Evolutionary conservation across 2,329 filamentous ascomycete species (phyloP).

Genomic region (Rhynchosporium agropyri): DNA sequence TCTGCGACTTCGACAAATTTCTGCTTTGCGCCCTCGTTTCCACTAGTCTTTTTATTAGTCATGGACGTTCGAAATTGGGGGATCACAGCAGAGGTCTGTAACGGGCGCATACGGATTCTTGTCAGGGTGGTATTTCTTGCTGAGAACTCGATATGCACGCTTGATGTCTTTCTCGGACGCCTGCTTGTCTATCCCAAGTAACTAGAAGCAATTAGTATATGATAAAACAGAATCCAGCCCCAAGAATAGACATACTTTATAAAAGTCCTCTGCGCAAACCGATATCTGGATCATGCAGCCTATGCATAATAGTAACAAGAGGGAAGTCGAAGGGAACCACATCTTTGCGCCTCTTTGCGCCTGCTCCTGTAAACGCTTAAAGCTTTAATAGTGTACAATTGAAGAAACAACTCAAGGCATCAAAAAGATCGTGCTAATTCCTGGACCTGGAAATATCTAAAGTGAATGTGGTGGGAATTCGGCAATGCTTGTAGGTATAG

Average conservation of each 20-base stretch:
- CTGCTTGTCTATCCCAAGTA: conserved; percentile 77
- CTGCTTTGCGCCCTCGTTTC: conserved; percentile 76
- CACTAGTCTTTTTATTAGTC: conserved; percentile 52
- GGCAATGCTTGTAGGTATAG: conserved; percentile 12
- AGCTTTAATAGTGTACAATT: conserved; percentile 22
- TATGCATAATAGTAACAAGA: conserved; percentile 55
- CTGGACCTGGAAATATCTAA: conserved; percentile 18
- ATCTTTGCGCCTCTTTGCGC: conserved; percentile 43
- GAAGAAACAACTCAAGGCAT: conserved; percentile 26
- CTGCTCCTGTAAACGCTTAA: conserved; percentile 22
- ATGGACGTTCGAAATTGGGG: background rate
- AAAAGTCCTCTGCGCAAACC: conserved; percentile 71
- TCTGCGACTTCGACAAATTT: conserved; percentile 95
- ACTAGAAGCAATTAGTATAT: conserved; percentile 48
- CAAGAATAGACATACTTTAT: conserved; percentile 59
- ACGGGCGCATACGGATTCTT: conserved; percentile 82
- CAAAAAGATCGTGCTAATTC: conserved; percentile 27
- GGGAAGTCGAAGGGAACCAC: conserved; percentile 54
- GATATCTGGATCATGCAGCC: conserved; percentile 56
- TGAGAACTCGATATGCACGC: conserved; percentile 85
- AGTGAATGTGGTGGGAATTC: conserved; percentile 13
- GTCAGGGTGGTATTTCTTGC: conserved; percentile 96
- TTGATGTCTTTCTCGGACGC: conserved; percentile 90
- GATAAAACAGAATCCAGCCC: background rate
- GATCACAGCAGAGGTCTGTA: background rate